These are phyloP conservation scores for Avena atlantica DNA, from an alignment of 176 grass and related monocot genomes.

Conservation along the genomic window DNA sequence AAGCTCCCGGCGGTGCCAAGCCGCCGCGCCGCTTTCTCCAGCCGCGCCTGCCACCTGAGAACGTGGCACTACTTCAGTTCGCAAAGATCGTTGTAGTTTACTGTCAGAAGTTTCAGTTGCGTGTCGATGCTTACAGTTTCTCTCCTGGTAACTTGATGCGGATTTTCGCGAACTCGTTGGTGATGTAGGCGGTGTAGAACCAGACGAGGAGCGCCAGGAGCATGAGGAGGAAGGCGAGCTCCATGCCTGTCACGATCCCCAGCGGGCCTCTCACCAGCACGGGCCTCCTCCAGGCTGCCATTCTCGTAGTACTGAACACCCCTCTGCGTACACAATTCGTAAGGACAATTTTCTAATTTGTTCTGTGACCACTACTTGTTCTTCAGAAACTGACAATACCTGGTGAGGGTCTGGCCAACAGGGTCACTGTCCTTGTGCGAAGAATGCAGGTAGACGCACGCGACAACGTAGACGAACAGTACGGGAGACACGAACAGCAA, in stretches of 20 bases:
- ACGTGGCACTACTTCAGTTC: not conserved
- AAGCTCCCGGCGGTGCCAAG: slow-evolving; percentile 52
- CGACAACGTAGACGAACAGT: slow-evolving; percentile 56
- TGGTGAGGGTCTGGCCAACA: not conserved
- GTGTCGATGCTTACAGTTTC: slow-evolving; percentile 50
- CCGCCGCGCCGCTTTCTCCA: slow-evolving; percentile 37
- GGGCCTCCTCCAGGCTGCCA: slow-evolving; percentile 56
- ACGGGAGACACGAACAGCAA: slow-evolving; percentile 53
- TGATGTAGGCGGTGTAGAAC: slow-evolving; percentile 51
- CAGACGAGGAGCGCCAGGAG: slow-evolving; percentile 62
- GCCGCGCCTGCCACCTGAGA: slow-evolving; percentile 58
- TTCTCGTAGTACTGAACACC: not conserved
- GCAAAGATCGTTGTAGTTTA: not conserved
- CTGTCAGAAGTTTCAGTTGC: not conserved
- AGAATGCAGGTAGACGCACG: slow-evolving; percentile 60
- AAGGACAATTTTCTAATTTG: not conserved
- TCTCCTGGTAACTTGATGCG: not conserved
- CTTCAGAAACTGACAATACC: not conserved
- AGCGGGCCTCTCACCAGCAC: slow-evolving; percentile 60
- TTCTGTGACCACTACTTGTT: not conserved
- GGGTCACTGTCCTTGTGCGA: not conserved
- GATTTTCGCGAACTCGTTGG: slow-evolving; percentile 34
- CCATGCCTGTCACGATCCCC: slow-evolving; percentile 56
- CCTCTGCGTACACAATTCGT: slow-evolving; percentile 4
- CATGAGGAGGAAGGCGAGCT: slow-evolving; percentile 54